Conservation (phyloP, 1,284 basidiomycete genomes). For the Taiwanofungus camphoratus region DNA sequence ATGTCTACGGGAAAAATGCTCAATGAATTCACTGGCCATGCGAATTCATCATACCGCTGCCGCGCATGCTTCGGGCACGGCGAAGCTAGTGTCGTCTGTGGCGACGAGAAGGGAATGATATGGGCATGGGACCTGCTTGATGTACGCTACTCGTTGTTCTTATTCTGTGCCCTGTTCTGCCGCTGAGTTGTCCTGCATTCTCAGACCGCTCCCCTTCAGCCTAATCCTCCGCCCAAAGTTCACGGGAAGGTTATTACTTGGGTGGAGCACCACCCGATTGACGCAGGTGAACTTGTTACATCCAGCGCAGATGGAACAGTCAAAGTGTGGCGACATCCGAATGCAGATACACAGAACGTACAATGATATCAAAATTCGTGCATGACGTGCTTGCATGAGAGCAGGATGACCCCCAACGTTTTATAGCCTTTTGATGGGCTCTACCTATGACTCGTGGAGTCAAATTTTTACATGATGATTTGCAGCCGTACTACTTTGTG, state of each 20-base stretch:
- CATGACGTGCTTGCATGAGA: neutral
- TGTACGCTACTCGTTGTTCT: conserved; percentile 40
- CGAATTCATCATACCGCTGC: conserved; percentile 70
- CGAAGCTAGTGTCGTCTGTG: conserved; percentile 79
- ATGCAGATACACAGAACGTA: neutral
- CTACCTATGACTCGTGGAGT: no score
- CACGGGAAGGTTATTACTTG: conserved; percentile 87
- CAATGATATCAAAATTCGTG: neutral
- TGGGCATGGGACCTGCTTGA: conserved; percentile 94
- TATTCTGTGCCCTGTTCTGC: neutral
- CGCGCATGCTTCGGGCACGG: conserved; percentile 80
- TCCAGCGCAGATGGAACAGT: conserved; percentile 83
- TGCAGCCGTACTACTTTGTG: no score
- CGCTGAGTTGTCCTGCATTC: no score
- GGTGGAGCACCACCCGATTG: conserved; percentile 85
- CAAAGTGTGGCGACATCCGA: conserved; percentile 68
- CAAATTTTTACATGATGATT: no score
- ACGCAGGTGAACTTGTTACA: conserved; percentile 79
- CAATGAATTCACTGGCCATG: conserved; percentile 80
- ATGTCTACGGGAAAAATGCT: conserved; percentile 77
- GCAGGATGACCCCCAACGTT: no score
- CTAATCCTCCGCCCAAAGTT: conserved; percentile 63
- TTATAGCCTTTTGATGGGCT: no score
- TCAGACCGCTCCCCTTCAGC: conserved; percentile 62
- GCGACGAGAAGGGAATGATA: conserved; percentile 85